A percentile compares a stretch with the other conserved stretches of the same genome.
Evolutionary conservation across 805 yeast genomes (phyloP).

Genomic region (Metschnikowia aberdeeniae): DNA sequence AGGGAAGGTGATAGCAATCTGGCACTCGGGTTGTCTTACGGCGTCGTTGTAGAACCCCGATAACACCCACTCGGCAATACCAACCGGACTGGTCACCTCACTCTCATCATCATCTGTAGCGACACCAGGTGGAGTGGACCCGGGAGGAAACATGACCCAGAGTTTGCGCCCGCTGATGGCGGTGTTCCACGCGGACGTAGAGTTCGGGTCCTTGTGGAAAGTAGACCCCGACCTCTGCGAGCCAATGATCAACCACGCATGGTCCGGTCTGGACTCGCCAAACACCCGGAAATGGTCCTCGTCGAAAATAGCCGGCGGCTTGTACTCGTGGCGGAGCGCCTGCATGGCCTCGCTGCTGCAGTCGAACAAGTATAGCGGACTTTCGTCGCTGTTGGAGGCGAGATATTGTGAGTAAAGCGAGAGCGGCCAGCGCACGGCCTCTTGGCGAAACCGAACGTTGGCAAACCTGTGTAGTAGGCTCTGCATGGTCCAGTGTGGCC

Average conservation of each 20-base stretch:
- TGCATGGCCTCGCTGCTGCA: conserved; percentile 69
- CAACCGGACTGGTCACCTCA: conserved; percentile 89
- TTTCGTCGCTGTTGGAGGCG: conserved; percentile 64
- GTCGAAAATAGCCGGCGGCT: conserved; percentile 50
- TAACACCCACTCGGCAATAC: conserved; percentile 87
- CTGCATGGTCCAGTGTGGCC: conserved; percentile 65
- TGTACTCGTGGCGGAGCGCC: conserved; percentile 50
- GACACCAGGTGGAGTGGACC: conserved; percentile 78
- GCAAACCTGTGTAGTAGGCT: conserved; percentile 52
- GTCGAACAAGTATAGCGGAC: conserved; percentile 83
- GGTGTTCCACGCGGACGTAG: conserved; percentile 89
- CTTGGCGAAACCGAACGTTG: conserved; percentile 69
- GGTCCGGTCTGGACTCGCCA: conserved; percentile 71
- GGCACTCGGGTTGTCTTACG: conserved; percentile 46
- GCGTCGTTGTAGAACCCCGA: conserved; percentile 77
- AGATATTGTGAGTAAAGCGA: conserved; percentile 59
- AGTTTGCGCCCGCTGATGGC: conserved; percentile 69
- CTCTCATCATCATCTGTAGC: conserved; percentile 70
- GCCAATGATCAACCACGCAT: conserved; percentile 89
- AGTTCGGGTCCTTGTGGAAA: conserved; percentile 90
- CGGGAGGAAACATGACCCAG: conserved; percentile 88
- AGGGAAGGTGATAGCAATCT: conserved; percentile 70
- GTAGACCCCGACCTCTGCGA: conserved; percentile 81
- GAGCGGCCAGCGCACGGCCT: conserved; percentile 77
- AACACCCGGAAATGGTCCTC: conserved; percentile 62